Evolutionary conservation across 345 rosid genomes (phyloP), one percentile per base, ranked within the genome.

Genomic region (Melastoma malabathricum): DNA sequence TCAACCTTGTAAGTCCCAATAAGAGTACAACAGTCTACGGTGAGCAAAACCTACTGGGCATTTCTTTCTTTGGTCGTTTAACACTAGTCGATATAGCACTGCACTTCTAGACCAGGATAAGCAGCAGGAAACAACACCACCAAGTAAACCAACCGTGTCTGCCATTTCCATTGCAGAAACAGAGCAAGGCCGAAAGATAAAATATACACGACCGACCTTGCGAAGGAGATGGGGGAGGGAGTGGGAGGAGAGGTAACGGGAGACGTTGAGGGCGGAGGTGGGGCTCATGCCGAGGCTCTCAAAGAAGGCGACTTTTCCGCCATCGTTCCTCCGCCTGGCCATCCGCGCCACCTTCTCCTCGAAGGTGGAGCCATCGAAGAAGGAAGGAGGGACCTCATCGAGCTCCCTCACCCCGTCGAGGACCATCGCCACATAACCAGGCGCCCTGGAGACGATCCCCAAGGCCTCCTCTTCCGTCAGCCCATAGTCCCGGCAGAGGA

Each of bases 261-360:
- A 81, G 54, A 77, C 73, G 61, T 69, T 65, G 75, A 72, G 78
- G 3, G 98, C 78, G 47, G 94, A 83, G 52, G 86, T 71, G 55
- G 86, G 69, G 64, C 69, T 67, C 50, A 86, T 64, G 2, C 98
- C 98, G 34, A 78, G 47, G 68, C 92, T 86, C 82, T 90, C 96
- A 61, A 83, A 70, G 63, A 86, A 83, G 13, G 98, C 83, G 52
- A 80, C 79, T 59, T 80, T 86, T 1, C 96, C 96, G 57, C 65
- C 61, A 65, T 81, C 86, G 44, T 90, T 90, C 47, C 82, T 90
- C 67, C 81, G 75, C 69, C 70, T 86, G 31, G 82, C 89, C 82
- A 83, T 67, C 47, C 48, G 66, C 27, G 78, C 39, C 48, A 86
- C 76, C 67, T 78, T 90, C 66, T 83, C 86, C 70, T 72, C 74